Percentiles rank a stretch among this genome's conserved stretches.
These are phyloP conservation scores for Exophiala calicioides DNA, from an alignment of 2,329 filamentous ascomycete genomes.

Conservation along the genomic window DNA sequence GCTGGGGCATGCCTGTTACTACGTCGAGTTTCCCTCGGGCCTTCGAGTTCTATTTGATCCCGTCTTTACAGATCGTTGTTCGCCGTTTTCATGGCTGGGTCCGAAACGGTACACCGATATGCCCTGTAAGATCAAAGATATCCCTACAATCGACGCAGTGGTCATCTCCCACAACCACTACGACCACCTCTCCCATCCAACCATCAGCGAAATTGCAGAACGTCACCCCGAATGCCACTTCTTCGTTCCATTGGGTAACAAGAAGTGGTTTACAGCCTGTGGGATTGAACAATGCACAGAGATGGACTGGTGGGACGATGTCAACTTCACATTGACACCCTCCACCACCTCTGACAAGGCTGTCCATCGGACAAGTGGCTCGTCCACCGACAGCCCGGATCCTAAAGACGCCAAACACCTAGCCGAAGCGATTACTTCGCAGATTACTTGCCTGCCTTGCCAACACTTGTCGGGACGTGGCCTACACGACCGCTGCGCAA, in stretches of 20 bases:
- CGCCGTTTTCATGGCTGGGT: slow-evolving; percentile 67
- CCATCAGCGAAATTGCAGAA: slow-evolving; percentile 68
- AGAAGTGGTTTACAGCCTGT: slow-evolving; percentile 72
- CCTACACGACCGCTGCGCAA: slow-evolving; percentile 68
- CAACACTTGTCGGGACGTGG: slow-evolving; percentile 77
- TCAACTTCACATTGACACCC: slow-evolving; percentile 66
- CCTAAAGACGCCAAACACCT: slow-evolving; percentile 26
- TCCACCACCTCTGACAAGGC: slow-evolving; percentile 33
- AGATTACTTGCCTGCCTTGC: slow-evolving; percentile 75
- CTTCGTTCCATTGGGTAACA: slow-evolving; percentile 81
- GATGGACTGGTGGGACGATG: slow-evolving; percentile 92
- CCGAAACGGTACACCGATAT: slow-evolving; percentile 76
- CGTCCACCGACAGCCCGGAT: slow-evolving; percentile 31
- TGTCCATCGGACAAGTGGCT: slow-evolving; percentile 29
- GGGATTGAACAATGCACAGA: slow-evolving; percentile 80
- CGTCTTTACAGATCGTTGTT: slow-evolving; percentile 85
- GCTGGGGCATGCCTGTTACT: slow-evolving; percentile 94
- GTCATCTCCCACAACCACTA: slow-evolving; percentile 91
- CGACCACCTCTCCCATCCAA: slow-evolving; percentile 81
- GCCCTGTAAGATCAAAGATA: slow-evolving; percentile 74
- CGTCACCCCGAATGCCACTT: slow-evolving; percentile 79
- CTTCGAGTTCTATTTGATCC: slow-evolving; percentile 90
- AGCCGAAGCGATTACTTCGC: slow-evolving; percentile 63
- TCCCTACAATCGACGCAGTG: slow-evolving; percentile 62
- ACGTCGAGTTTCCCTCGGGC: slow-evolving; percentile 83